Base-by-base conservation (phyloP, 208 protist species). In the Herpetomonas muscarum region DNA sequence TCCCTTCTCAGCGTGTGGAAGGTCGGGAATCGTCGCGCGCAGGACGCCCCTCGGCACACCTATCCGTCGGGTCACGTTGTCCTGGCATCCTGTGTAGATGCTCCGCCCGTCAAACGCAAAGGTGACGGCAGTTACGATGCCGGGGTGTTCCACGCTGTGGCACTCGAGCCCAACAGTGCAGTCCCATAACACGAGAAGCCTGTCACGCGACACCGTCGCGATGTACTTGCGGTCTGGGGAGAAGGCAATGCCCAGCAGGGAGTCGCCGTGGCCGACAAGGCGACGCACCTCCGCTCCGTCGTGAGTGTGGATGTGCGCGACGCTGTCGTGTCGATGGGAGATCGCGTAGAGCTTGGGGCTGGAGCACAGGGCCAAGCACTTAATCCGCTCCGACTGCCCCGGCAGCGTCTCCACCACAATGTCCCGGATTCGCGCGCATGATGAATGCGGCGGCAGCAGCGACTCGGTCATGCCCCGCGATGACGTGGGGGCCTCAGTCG, bases 21-120 rank as follows among this genome's bases (percentile, higher is more conserved):
- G 41, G 29, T 60, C 12, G 2, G 56, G 55, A 54, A 62, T 19
- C n/a, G 59, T 63, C 9, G 64, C 69, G 12, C 62, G 59, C 0
- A 82, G 32, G 17, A 65, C 66, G 12, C 61, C 68, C 29, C 81
- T 85, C 13, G 71, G 70, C 15, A 57, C 50, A 10, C 64, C 70
- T 19, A 81, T 57, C 46, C 67, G 74, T 17, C 70, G 66, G 29
- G 84, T 47, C 7, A 73, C 34, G 55, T 83, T 80, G 49, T 89
- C 77, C 36, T 89, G 74, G 45, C 74, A 89, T 3, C 81, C 81
- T 22, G 69, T 76, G 61, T 81, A 85, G 22, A 89, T n/a, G 37
- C 66, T 57, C 26, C 66, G 67, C 5, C 74, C 77, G 36, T 85
- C 70, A 42, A 55, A 76, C 26, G 70, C 76, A 31, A 85, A 70